Base-by-base conservation (phyloP, 2,329 filamentous ascomycete species). In the Neonectria coccinea region DNA sequence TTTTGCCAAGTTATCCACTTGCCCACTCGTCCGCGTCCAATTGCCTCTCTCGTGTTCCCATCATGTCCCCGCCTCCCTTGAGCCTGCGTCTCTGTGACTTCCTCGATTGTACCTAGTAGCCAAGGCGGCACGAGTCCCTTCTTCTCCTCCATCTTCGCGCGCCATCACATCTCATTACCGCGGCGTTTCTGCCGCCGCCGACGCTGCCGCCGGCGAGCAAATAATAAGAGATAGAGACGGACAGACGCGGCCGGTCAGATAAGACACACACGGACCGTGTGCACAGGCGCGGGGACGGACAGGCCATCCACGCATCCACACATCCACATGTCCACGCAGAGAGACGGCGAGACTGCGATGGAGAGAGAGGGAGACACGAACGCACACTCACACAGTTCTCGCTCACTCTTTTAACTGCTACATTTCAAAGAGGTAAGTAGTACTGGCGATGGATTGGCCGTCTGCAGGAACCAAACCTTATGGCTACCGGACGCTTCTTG, bases 391-490 rank as follows among this genome's bases (percentile, higher is more conserved):
- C 36, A 25, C 8, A 29, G n/a, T n/a, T 29, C 36, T 51, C 39
- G 39, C 25, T 62, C 41, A 45, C 33, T 36, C 12, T 41, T 29
- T 10, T 29, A 8, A 9, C 9, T 5, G 4, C 39, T 42, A 42
- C 39, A 20, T 9, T 42, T 39, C 36, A n/a, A 16, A 16, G 25
- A 25, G 25, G 25, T 25, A 39, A 16, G 36, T 39, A 16, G 36
- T 39, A 39, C 36, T 39, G 36, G 14, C 14, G 36, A 39, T 39
- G 36, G 36, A 39, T 48, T 27, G 33, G 22, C 51, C 42, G 55
- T 20, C 60, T 63, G 60, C 60, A 63, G 27, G 55, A 57, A 51
- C 60, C 42, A 51, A 59, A 55, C 50, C 39, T 59, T 52, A 51
- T 44, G 55, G 20, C 47, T 53, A 50, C 50, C 48, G 36, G 48